phyloP scores from a whole-genome alignment of 768 basidiomycete genomes.

The Russula earlei region DNA sequence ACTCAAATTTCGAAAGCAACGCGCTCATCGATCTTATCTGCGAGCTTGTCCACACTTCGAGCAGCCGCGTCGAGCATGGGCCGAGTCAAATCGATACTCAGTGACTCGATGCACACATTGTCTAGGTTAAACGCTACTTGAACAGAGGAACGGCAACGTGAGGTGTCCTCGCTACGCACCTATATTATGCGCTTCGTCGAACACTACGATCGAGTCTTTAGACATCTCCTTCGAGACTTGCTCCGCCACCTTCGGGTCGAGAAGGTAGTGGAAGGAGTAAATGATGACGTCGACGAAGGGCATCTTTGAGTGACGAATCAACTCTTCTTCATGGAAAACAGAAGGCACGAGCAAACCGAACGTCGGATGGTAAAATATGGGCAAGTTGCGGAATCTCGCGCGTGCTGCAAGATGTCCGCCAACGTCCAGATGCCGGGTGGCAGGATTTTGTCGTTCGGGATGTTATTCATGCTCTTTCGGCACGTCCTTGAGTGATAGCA shows the following conservation, averaged over 20 bases:
- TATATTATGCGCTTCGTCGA: constrained; percentile 99
- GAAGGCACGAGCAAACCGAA: constrained; percentile 55
- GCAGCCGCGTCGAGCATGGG: constrained; percentile 96
- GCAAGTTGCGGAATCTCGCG: constrained; percentile 75
- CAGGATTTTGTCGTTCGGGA: constrained; percentile 74
- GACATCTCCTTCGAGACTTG: constrained; percentile 97
- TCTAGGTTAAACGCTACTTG: constrained; percentile 36
- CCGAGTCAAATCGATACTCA: constrained; percentile 93
- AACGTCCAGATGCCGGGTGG: constrained; percentile 89
- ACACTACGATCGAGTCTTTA: constrained; percentile 97
- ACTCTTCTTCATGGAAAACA: not conserved
- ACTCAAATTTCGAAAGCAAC: constrained; percentile 23
- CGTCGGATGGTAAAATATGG: constrained; percentile 94
- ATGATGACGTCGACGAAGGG: constrained; percentile 94
- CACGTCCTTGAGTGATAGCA: not conserved
- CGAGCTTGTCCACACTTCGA: constrained; percentile 75
- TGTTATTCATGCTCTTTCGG: constrained; percentile 66
- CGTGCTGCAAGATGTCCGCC: constrained; percentile 85
- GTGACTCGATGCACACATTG: constrained; percentile 97
- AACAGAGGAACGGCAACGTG: constrained; percentile 2
- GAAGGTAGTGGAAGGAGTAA: constrained; percentile 97
- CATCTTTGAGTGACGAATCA: constrained; percentile 47
- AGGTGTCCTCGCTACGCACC: constrained; percentile 38
- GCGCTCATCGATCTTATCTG: constrained; percentile 92
- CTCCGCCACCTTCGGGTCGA: constrained; percentile 98